Evolutionary conservation across 345 rosid species (phyloP).

Genomic region (Salix brachista): DNA sequence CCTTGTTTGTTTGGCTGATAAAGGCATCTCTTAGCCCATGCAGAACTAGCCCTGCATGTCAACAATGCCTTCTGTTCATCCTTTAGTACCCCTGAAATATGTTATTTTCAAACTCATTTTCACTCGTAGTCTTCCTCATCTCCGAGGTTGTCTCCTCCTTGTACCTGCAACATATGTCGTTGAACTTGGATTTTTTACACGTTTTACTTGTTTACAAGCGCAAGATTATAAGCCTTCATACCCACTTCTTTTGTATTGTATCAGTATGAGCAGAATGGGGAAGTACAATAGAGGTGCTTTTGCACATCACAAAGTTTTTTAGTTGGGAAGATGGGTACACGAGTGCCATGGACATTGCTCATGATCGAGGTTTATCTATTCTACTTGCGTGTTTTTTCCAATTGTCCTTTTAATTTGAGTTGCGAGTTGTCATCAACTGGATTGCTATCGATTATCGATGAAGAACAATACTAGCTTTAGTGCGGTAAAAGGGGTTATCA

Average conservation of each 20-base stretch:
- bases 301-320: slow-evolving; percentile 82
- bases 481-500: too few species aligned
- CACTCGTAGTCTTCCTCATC: neutral
- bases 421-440: too few species aligned
- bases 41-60: too few species aligned
- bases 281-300: slow-evolving; percentile 76
- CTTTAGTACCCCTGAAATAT: too few species aligned
- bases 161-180: neutral
- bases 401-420: slow-evolving; percentile 2
- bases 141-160: neutral
- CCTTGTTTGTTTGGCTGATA: too few species aligned
- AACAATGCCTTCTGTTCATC: too few species aligned
- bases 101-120: too few species aligned
- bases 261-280: slow-evolving; percentile 77
- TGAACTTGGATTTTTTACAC: neutral
- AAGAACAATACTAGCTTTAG: too few species aligned
- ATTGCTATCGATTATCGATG: too few species aligned
- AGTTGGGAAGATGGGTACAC: slow-evolving; percentile 99
- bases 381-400: slow-evolving; percentile 6
- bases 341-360: slow-evolving; percentile 98
- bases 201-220: neutral
- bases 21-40: too few species aligned
- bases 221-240: neutral
- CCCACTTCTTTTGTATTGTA: slow-evolving; percentile 17
- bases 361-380: slow-evolving; percentile 69